A percentile compares a stretch with the other conserved stretches of the same genome.
phyloP scores from a whole-genome alignment of 768 basidiomycete species.

The Leccinum incarnatum region DNA sequence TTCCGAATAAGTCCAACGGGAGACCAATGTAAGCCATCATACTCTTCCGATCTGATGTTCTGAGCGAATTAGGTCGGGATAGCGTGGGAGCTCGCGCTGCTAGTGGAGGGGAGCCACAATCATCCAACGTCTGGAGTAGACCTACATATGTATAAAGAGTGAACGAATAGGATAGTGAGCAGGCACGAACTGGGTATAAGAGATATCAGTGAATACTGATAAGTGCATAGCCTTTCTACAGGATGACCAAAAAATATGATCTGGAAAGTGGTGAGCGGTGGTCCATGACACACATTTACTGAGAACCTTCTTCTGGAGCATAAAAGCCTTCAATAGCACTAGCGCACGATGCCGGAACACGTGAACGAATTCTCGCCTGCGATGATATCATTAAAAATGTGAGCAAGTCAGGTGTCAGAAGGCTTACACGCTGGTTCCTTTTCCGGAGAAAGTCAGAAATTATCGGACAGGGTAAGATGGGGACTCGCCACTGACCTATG shows the following conservation, averaged over 20 bases:
- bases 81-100: constrained; percentile 58
- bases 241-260: constrained; percentile 97
- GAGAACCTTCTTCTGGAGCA: constrained; percentile 86
- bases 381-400: constrained; percentile 2
- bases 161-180: neutral
- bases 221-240: constrained; percentile 93
- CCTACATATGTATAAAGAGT: constrained; percentile 41
- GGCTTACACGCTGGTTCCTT: constrained; percentile 69
- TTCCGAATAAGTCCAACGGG: constrained; percentile 92
- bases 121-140: constrained; percentile 83
- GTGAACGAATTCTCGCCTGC: constrained; percentile 87
- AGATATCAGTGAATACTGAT: constrained; percentile 95
- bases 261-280: constrained; percentile 38
- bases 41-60: constrained; percentile 87
- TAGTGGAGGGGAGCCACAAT: constrained; percentile 86
- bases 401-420: neutral
- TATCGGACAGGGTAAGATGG: neutral
- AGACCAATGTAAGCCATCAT: constrained; percentile 90
- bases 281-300: neutral
- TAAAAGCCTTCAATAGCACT: constrained; percentile 89
- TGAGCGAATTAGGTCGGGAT: constrained; percentile 72
- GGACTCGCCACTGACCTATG: constrained; percentile 66
- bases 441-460: constrained; percentile 10
- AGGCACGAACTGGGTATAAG: constrained; percentile 70
- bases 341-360: constrained; percentile 91